These are phyloP conservation scores for Mimosa pudica DNA, from an alignment of 306 rosid species.

Conservation along the genomic window DNA sequence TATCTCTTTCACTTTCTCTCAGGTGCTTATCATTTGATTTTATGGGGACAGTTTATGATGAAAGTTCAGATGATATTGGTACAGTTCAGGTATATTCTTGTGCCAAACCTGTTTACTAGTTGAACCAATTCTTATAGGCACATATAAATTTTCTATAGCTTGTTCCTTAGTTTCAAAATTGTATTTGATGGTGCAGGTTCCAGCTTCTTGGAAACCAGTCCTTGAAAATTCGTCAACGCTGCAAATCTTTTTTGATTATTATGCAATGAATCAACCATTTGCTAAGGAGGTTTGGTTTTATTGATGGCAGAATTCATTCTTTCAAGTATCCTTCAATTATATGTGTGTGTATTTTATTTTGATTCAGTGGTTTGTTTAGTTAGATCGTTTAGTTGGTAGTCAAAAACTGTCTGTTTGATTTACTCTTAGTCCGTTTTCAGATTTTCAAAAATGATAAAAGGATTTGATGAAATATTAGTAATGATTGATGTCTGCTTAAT, in stretches of 20 bases:
- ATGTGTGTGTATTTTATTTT: not conserved
- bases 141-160: slow-evolving; percentile 12
- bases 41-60: slow-evolving; percentile 56
- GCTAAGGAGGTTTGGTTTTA: slow-evolving; percentile 44
- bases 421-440: not conserved
- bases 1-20: slow-evolving; percentile 45
- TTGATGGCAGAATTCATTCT: slow-evolving; percentile 1
- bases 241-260: slow-evolving; percentile 55
- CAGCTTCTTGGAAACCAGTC: slow-evolving; percentile 45
- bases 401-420: not conserved
- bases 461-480: not conserved
- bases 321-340: not conserved
- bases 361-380: not conserved
- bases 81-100: slow-evolving; percentile 47
- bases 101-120: slow-evolving; percentile 5
- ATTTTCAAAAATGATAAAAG: not conserved
- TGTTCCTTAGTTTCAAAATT: slow-evolving; percentile 30
- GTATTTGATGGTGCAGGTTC: slow-evolving; percentile 38
- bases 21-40: slow-evolving; percentile 53
- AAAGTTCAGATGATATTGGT: slow-evolving; percentile 61
- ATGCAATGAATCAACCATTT: slow-evolving; percentile 48
- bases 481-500: not conserved
- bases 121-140: slow-evolving; percentile 2
- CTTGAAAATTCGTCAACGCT: slow-evolving; percentile 49
- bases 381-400: not conserved